Evolutionary conservation across 1,284 basidiomycete species (phyloP), one percentile per base, ranked within the genome.

Genomic region (Stygiomarasmius scandens): DNA sequence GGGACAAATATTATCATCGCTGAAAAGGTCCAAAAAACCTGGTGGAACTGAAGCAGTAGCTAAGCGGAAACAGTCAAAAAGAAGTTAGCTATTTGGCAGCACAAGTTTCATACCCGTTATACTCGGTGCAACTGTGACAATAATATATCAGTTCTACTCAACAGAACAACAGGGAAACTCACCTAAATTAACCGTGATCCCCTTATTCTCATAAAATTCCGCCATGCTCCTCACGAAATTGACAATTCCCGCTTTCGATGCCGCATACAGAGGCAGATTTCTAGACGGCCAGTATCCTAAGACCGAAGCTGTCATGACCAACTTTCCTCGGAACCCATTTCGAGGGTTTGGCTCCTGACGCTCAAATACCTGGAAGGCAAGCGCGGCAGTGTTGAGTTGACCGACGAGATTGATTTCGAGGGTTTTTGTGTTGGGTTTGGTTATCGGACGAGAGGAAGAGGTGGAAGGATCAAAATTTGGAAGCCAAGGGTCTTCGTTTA

Each of bases 361-460:
- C 53, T 66, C 64, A 49, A 66, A 64, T 4, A 62, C 62, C 41
- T 66, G 64, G 4, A 66, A 49, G 9, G 63, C 64, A 8, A 66
- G 58, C 36, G 64, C 53, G 3, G 64, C 63, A 19, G 64, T 66
- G 50, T 64, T 56, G 16, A 66, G 51, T 38, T 64, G 63, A 9
- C 63, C 64, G 19, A 45, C 58, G 10, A 66, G 56, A 41, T 63
- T 58, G 25, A 64, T 58, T n/a, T 63, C 49, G 0, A 59, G 41
- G 1, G 63, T 64, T 0, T 41, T 24, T 16, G 58, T 44, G 23
- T 64, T 50, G 1, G 63, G 63, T 24, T 66, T 63, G 20, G 54
- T 55, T 20, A 66, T 49, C 1, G 64, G 61, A 22, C 60, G 56
- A 2, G 55, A 49, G 16, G 56, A 19, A 4, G 61, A 58, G 11